These are phyloP conservation scores for Acaromyces ingoldii DNA, from an alignment of 1,284 basidiomycete species.

Conservation along the genomic window DNA sequence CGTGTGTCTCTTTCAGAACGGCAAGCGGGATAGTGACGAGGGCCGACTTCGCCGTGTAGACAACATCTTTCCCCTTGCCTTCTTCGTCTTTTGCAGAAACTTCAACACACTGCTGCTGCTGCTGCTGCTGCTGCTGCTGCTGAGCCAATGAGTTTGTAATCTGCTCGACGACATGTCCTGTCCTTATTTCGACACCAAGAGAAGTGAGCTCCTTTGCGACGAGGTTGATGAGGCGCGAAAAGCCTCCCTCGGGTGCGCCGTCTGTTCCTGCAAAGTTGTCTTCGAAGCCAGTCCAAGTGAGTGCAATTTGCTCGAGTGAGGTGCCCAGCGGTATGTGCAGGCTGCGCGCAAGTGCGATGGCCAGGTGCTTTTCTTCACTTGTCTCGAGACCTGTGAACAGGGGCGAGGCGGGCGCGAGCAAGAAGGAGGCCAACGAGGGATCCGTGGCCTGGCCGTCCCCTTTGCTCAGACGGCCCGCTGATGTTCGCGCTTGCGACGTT, in stretches of 20 bases:
- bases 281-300: slow-evolving; percentile 50
- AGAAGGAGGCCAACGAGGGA: slow-evolving; percentile 48
- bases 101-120: no score
- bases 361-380: slow-evolving; percentile 63
- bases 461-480: neutral
- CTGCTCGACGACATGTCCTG: slow-evolving; percentile 25
- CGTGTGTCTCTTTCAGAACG: slow-evolving; percentile 43
- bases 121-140: no score
- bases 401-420: slow-evolving; percentile 49
- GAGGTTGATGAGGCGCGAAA: slow-evolving; percentile 49
- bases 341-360: slow-evolving; percentile 52
- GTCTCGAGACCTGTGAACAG: slow-evolving; percentile 25
- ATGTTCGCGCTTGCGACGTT: slow-evolving; percentile 4
- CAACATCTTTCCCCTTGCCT: slow-evolving; percentile 26
- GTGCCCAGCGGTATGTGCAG: slow-evolving; percentile 56
- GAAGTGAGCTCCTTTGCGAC: slow-evolving; percentile 50
- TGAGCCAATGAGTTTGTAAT: no score
- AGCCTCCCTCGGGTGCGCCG: slow-evolving; percentile 56
- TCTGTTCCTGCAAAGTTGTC: slow-evolving; percentile 55
- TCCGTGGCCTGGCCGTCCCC: slow-evolving; percentile 10
- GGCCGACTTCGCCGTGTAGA: slow-evolving; percentile 29
- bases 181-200: slow-evolving; percentile 50
- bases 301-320: slow-evolving; percentile 49
- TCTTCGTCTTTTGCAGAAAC: slow-evolving; percentile 16
- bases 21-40: slow-evolving; percentile 53